Evolutionary conservation across 2,329 filamentous ascomycete genomes (phyloP), one percentile per base, ranked within the genome.

Genomic region (Ustulina deusta): DNA sequence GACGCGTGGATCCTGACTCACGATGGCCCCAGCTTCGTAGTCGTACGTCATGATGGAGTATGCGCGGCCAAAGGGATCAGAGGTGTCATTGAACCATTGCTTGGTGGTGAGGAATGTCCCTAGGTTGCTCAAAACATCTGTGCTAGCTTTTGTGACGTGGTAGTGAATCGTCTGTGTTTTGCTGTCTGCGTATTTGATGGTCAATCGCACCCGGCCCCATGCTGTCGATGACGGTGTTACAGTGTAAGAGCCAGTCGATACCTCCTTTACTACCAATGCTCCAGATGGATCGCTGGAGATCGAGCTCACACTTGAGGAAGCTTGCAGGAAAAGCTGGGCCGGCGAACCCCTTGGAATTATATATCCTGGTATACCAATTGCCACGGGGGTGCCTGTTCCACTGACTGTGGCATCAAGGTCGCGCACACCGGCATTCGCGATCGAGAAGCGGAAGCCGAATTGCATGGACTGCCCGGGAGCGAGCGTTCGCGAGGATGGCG

Each of bases 1-100:
- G 6, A 83, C 86, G 0, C 87, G 81, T 0, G 79, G 64, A 38
- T 86, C 83, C 58, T 85, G 84, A 34, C 78, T 75, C 2, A 86
- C 83, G 27, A 81, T 80, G 7, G 78, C 70, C 6, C 76, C 74
- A 2, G 70, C 81, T 76, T 82, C 86, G 73, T 78, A 84, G 71
- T 90, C 86, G 68, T 88, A 89, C 0, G 83, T 84, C 77, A 89
- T 85, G 65, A 88, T 80, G 0, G 87, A 89, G 0, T 85, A 84
- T 0, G 83, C 81, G 34, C 87, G 81, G 1, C 81, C 76, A 68
- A 89, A 89, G 0, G 85, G 84, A 63, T 89, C 87, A 0, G 81
- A 80, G 0, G 79, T 79, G 60, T 87, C 75, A 5, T 79, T 83
- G 75, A 83, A 88, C 80, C 83, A 87, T 52, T 86, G 83, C 2